phyloP scores from a whole-genome alignment of 768 basidiomycete genomes.

The Gymnopilus dilepis region DNA sequence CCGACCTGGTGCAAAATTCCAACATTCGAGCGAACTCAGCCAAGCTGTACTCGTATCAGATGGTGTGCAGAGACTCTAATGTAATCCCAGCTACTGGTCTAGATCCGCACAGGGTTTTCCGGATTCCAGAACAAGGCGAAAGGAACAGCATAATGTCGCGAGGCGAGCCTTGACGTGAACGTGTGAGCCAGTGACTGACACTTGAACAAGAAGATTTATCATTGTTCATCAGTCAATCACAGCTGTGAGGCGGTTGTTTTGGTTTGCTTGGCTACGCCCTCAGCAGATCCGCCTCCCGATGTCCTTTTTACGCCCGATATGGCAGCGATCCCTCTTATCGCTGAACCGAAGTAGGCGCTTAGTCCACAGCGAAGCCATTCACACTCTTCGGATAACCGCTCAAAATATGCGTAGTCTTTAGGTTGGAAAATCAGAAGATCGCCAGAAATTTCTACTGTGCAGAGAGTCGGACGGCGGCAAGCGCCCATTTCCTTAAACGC shows the following conservation, averaged over 20 bases:
- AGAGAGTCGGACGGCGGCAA: not conserved
- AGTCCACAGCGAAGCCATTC: not conserved
- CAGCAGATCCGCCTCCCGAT: conserved; percentile 6
- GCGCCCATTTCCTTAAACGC: conserved; percentile 1
- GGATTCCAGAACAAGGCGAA: conserved; percentile 12
- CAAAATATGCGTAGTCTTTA: no score
- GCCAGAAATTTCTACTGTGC: no score
- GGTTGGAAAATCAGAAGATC: not conserved
- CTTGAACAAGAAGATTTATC: conserved; percentile 13
- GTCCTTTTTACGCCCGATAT: conserved; percentile 2
- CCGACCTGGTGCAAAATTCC: no score
- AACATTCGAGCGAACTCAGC: not conserved
- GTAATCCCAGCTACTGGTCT: conserved; percentile 3
- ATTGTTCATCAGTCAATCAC: not conserved
- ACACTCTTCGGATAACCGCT: no score
- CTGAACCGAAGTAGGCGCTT: not conserved
- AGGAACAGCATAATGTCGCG: conserved; percentile 17
- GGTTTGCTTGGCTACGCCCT: conserved; percentile 12
- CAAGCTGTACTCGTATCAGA: not conserved
- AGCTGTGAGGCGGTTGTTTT: conserved; percentile 14
- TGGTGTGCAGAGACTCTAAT: not conserved
- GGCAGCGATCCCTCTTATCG: not conserved
- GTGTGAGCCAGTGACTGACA: conserved; percentile 14
- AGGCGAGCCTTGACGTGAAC: conserved; percentile 24
- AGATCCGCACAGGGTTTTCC: conserved; percentile 5